Evolutionary conservation across 495 filamentous ascomycete species (phyloP), one percentile per base, ranked within the genome.

Genomic region (Xanthoparmelia taractica): DNA sequence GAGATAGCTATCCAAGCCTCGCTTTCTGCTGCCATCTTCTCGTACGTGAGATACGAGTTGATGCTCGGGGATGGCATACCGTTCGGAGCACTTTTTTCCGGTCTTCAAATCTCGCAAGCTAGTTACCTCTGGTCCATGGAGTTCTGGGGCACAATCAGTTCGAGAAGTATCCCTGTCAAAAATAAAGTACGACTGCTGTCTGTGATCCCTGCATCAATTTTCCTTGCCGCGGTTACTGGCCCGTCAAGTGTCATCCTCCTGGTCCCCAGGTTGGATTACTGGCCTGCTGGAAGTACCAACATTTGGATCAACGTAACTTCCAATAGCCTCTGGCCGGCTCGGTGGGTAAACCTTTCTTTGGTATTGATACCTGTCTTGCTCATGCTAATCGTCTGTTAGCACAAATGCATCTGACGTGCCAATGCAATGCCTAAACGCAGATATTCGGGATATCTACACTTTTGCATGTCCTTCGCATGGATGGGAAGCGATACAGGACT

Each of bases 91-190:
- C 48, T 73, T 11, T 60, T 70, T 25, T 67, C 69, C 2, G 69
- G 69, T 41, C 57, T 71, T 37, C 65, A 70, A 45, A 61, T 68
- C 33, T 38, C 41, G 4, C 57, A 69, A 54, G 40, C 69, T 43
- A 63, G 56, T 34, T 71, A 71, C 59, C 66, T 73, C 34, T 73
- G 69, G 69, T 73, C 69, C 18, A 64, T 68, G 48, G 67, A 73
- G 52, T 63, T 71, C 34, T 68, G 67, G 66, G 68, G 57, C 11
- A 58, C 59, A 7, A 33, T 63, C 17, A 37, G 38, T 5, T 62
- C 64, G 0, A 34, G 23, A 18, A 27, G 5, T 10, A 3, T 66
- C 6, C 4, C 27, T n/a, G 10, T 38, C 4, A 29, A 36, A 37
- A 45, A 43, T 15, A 65, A 56, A 38, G 1, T 59, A 10, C 20